Evolutionary conservation across 2,329 filamentous ascomycete species (phyloP).

Genomic region (Sphaerulina vaccinii): DNA sequence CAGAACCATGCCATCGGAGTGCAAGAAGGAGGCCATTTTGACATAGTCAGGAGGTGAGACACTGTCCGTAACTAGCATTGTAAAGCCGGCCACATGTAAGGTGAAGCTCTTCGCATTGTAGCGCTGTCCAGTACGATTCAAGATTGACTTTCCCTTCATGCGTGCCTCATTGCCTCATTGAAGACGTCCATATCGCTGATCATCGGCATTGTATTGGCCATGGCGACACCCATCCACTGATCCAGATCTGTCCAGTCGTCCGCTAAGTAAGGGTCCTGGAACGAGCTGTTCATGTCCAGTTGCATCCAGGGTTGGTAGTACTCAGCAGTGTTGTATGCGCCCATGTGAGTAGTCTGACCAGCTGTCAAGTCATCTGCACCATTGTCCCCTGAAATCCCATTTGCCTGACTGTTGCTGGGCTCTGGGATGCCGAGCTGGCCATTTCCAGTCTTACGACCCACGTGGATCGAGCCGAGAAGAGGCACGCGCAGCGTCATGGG

Average conservation of each 20-base stretch:
- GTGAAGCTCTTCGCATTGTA: no score
- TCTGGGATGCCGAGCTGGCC: neutral
- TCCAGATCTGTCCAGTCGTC: conserved; percentile 17
- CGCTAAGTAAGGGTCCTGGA: conserved; percentile 23
- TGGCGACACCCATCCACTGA: conserved; percentile 18
- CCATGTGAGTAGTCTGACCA: neutral
- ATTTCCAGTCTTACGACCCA: conserved; percentile 4
- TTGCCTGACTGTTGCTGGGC: neutral
- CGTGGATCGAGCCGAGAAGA: conserved; percentile 25
- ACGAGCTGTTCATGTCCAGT: conserved; percentile 22
- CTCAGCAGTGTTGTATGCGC: neutral
- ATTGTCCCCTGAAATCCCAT: neutral
- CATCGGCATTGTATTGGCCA: neutral
- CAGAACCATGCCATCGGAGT: no score
- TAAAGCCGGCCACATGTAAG: no score
- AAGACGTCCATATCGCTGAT: conserved; percentile 1
- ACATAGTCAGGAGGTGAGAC: no score
- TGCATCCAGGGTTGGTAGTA: conserved; percentile 24
- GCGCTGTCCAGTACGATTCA: no score
- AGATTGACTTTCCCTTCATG: neutral
- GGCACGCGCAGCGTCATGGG: conserved; percentile 21
- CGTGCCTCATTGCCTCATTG: neutral
- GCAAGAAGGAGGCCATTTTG: no score
- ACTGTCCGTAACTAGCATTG: no score
- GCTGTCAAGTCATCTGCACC: neutral